phyloP scores from a whole-genome alignment of 352 stramenopile genomes.

The Blastocystis sp. region DNA sequence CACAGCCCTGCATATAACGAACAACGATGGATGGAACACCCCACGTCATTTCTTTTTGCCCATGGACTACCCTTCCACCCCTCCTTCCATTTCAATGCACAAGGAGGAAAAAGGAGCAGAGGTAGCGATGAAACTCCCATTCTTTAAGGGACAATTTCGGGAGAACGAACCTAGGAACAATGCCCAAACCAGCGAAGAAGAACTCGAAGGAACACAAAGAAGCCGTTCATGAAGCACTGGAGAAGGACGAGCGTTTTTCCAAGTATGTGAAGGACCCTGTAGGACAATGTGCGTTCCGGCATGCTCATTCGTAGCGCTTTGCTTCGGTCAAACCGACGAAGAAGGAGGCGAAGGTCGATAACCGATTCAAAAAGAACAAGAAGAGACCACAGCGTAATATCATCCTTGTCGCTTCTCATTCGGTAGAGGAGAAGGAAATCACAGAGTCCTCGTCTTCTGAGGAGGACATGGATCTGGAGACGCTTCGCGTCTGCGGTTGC shows the following conservation, averaged over 20 bases:
- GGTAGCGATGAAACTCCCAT: constrained; percentile 15
- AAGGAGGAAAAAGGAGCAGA: background rate
- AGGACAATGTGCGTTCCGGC: background rate
- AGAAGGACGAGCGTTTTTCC: constrained; percentile 60
- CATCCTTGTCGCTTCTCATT: background rate
- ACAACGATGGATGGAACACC: too few species aligned
- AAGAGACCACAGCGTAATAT: background rate
- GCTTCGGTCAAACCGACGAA: constrained; percentile 21
- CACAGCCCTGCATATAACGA: too few species aligned
- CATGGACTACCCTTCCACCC: background rate
- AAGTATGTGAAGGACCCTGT: constrained; percentile 12
- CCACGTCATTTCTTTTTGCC: too few species aligned
- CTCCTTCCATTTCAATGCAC: background rate
- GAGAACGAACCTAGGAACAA: background rate
- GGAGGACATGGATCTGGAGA: background rate
- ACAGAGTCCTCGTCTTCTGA: background rate
- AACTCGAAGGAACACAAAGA: background rate
- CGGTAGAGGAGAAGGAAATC: constrained; percentile 37
- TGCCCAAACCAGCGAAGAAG: constrained; percentile 34
- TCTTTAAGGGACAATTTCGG: background rate
- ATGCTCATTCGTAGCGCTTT: constrained; percentile 30
- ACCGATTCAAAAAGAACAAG: constrained; percentile 47
- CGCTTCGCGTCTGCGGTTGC: background rate
- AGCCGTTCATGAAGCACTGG: constrained; percentile 38
- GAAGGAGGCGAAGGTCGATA: constrained; percentile 25